Percentiles rank a stretch among this genome's conserved stretches.
These are phyloP conservation scores for Termitomyces sp. DNA, from an alignment of 768 basidiomycete species.

Conservation along the genomic window DNA sequence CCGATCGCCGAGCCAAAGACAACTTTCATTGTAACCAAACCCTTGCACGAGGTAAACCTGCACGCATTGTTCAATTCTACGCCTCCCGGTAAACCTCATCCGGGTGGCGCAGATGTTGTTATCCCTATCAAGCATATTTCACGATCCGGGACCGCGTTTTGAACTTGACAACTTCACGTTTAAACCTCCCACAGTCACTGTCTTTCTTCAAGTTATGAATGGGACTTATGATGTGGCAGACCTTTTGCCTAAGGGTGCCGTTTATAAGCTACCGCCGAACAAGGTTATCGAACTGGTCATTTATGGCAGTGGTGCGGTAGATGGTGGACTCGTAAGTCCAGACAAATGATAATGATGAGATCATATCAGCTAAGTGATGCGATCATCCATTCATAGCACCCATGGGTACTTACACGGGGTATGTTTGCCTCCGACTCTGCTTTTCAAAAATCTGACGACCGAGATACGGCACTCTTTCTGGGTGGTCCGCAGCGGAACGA, in stretches of 20 bases:
- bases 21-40: background rate
- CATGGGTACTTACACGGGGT: slow-evolving; percentile 1
- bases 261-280: slow-evolving; percentile 38
- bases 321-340: slow-evolving; percentile 1
- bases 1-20: background rate
- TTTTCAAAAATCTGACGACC: background rate
- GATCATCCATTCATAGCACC: background rate
- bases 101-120: slow-evolving; percentile 2
- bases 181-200: slow-evolving; percentile 26
- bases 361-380: background rate
- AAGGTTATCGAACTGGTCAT: slow-evolving; percentile 36
- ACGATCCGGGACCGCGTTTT: slow-evolving; percentile 10
- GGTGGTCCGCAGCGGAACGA: background rate
- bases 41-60: background rate
- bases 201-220: slow-evolving; percentile 28
- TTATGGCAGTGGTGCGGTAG: background rate
- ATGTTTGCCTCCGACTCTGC: background rate
- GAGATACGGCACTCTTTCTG: background rate
- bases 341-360: background rate
- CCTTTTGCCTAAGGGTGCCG: slow-evolving; percentile 32
- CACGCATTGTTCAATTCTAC: background rate
- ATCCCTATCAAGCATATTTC: slow-evolving; percentile 2
- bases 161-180: slow-evolving; percentile 26
- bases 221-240: slow-evolving; percentile 32
- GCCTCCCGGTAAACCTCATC: background rate